Conservation (phyloP, 2,329 filamentous ascomycete genomes). For the Penicillium thymicola region DNA sequence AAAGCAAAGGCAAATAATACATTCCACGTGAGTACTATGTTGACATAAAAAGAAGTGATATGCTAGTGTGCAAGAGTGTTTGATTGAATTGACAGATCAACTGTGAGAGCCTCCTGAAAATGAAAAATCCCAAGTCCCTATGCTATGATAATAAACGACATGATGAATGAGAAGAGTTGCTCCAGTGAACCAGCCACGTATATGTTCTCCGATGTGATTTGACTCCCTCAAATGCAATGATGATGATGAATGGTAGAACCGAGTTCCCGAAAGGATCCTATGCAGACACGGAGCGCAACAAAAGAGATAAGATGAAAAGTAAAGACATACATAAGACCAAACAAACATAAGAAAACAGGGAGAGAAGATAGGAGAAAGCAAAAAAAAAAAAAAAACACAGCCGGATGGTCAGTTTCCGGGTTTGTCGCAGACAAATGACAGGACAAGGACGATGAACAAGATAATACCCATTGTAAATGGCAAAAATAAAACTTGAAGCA, state of each 20-base stretch:
- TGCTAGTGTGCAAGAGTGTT: neutral
- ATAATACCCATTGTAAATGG: conserved; percentile 4
- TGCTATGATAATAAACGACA: conserved; percentile 5
- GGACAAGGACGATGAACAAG: neutral
- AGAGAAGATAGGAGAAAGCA: neutral
- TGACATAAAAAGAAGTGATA: neutral
- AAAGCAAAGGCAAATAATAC: neutral
- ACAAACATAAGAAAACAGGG: neutral
- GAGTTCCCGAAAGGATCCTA: neutral
- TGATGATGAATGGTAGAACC: conserved; percentile 7
- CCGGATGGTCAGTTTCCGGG: neutral
- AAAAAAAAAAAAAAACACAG: neutral
- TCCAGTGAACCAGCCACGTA: conserved; percentile 24
- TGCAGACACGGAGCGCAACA: conserved; percentile 7
- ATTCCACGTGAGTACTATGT: neutral
- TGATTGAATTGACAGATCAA: conserved; percentile 3
- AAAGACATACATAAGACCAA: neutral
- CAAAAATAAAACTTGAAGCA: conserved; percentile 7
- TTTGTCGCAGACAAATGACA: neutral
- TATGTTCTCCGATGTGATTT: conserved; percentile 15
- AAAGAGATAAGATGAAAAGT: conserved; percentile 10
- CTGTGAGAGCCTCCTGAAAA: conserved; percentile 3
- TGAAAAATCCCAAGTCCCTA: conserved; percentile 1
- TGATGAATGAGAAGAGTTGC: conserved; percentile 4
- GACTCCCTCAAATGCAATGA: conserved; percentile 25